A percentile compares a stretch with the other conserved stretches of the same genome.
Conservation (phyloP, 441 rosid genomes). For the Populus hybrid region DNA sequence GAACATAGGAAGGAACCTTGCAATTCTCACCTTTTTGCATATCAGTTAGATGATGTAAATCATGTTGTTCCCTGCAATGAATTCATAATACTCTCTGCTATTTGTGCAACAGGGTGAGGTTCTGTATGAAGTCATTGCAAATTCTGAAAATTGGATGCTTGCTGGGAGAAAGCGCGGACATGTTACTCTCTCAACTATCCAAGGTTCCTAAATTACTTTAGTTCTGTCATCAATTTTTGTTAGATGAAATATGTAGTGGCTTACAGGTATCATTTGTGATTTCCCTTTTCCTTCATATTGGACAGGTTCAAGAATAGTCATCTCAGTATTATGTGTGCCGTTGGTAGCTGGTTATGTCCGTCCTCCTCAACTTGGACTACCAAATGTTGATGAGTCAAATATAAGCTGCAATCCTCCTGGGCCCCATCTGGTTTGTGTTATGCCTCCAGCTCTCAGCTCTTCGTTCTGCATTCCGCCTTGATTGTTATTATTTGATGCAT, state of each 20-base stretch:
- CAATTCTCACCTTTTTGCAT: neutral
- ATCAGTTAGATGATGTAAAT: neutral
- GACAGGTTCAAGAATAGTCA: slow-evolving; percentile 82
- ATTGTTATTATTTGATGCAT: slow-evolving; percentile 7
- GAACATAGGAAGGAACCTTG: neutral
- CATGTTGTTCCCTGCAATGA: neutral
- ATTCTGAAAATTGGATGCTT: slow-evolving; percentile 88
- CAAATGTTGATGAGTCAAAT: slow-evolving; percentile 58
- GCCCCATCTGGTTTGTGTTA: slow-evolving; percentile 86
- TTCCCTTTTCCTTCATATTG: neutral
- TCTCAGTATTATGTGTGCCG: slow-evolving; percentile 79
- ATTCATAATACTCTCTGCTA: neutral
- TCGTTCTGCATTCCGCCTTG: too few species aligned
- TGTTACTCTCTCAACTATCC: slow-evolving; percentile 59
- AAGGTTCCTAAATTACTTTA: slow-evolving; percentile 43
- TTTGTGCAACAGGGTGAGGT: slow-evolving; percentile 61
- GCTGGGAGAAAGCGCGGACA: slow-evolving; percentile 97
- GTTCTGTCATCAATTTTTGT: slow-evolving; percentile 1
- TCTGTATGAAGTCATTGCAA: slow-evolving; percentile 80
- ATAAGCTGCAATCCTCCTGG: slow-evolving; percentile 88
- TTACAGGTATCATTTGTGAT: neutral
- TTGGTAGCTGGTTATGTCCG: slow-evolving; percentile 88
- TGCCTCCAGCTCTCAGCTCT: slow-evolving; percentile 74
- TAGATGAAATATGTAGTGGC: neutral
- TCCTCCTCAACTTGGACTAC: slow-evolving; percentile 81